These are phyloP conservation scores for Platismatia glauca DNA, from an alignment of 495 filamentous ascomycete genomes.

Conservation along the genomic window DNA sequence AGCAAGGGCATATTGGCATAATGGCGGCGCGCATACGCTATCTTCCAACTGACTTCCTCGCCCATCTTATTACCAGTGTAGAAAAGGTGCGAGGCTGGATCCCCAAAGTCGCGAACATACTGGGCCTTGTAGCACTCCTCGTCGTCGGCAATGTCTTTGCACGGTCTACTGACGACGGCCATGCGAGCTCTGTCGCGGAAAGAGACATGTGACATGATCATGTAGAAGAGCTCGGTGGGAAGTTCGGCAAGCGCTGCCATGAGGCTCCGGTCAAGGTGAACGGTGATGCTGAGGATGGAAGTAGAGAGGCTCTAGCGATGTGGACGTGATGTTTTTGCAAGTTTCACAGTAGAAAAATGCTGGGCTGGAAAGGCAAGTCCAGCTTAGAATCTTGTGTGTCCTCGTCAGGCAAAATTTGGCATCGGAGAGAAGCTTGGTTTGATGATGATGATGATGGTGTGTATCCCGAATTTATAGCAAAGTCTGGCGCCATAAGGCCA, in stretches of 20 bases:
- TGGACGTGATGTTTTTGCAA: neutral
- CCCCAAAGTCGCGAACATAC: neutral
- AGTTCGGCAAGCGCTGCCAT: neutral
- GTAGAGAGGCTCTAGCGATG: neutral
- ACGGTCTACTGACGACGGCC: neutral
- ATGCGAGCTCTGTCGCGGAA: neutral
- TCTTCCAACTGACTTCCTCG: neutral
- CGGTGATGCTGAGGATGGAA: neutral
- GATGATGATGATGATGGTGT: neutral
- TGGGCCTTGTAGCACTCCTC: neutral
- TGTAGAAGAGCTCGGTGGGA: neutral
- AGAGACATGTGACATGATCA: neutral
- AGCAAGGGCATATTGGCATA: neutral
- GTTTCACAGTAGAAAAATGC: neutral
- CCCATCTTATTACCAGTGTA: neutral
- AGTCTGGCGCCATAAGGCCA: neutral
- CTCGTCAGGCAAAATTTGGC: no score
- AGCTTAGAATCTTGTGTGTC: neutral
- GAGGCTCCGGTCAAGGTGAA: neutral
- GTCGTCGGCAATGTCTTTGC: neutral
- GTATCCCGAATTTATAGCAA: neutral
- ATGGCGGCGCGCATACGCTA: neutral
- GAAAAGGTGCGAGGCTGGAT: neutral
- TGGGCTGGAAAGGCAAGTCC: neutral
- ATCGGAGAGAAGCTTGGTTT: neutral